A percentile compares a stretch with the other conserved stretches of the same genome.
phyloP scores from a whole-genome alignment of 306 rosid species.

The Alnus rubra region DNA sequence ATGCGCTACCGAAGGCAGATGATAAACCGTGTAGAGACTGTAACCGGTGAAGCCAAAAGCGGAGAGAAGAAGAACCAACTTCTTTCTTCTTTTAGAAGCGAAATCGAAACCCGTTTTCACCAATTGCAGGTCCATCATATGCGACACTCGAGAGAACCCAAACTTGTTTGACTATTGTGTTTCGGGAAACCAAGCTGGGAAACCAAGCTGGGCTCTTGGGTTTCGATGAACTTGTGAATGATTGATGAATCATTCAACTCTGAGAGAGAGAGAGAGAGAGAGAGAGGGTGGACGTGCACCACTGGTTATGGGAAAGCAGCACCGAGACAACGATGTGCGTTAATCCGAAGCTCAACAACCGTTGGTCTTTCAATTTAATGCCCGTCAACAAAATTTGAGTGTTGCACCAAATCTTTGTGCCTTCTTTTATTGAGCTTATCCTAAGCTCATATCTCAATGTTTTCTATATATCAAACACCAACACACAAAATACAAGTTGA shows the following conservation, averaged over 20 bases:
- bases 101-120: constrained; percentile 41
- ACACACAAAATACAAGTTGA: too few relatives aligned
- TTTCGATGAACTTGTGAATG: not conserved
- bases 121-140: constrained; percentile 53
- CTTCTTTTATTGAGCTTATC: too few relatives aligned
- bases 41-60: constrained; percentile 63
- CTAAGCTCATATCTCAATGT: too few relatives aligned
- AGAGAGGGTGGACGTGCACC: not conserved
- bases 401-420: too few relatives aligned
- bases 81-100: constrained; percentile 49
- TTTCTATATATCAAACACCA: too few relatives aligned
- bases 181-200: not conserved
- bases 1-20: constrained; percentile 51
- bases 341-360: not conserved
- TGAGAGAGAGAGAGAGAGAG: not conserved
- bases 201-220: not conserved
- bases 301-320: not conserved
- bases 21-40: constrained; percentile 52
- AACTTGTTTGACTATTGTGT: not conserved
- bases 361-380: not conserved
- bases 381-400: not conserved
- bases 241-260: not conserved
- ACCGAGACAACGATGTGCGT: not conserved
- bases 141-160: constrained; percentile 18
- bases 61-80: constrained; percentile 46